Base-by-base conservation (phyloP, 805 yeast species). In the Lipomyces yamanashiensis region DNA sequence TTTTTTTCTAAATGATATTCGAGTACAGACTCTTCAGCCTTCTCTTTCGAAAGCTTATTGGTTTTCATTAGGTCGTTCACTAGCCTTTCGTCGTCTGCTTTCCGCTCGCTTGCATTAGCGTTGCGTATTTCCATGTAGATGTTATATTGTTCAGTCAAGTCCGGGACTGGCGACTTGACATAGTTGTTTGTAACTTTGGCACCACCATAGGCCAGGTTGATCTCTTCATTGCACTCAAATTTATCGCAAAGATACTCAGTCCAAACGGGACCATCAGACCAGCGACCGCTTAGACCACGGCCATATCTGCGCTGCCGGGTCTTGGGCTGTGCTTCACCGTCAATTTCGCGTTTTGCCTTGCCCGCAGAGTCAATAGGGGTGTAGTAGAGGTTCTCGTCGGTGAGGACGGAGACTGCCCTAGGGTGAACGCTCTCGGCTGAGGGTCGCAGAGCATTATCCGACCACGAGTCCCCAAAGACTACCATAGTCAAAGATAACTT, bases 401-500 rank as follows among this genome's bases (percentile, higher is more conserved):
- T 12, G 48, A 7, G 37, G 10, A 12, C 37, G 40, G 57, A 37
- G 19, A 12, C 19, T n/a, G 17, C 39, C 39, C 15, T 9, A n/a
- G 57, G 57, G 28, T 28, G 48, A 21, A 5, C 36, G 34, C 37
- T 23, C n/a, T 23, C 58, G 13, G 55, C 49, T 34, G 19, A 28
- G n/a, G 63, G 63, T 13, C 67, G 58, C 12, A 28, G 23, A 19
- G 57, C 68, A 55, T 66, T 64, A 49, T 63, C 69, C 15, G 69
- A 66, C 69, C 69, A 66, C 47, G 66, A 61, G 45, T 66, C 69
- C 34, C 69, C 69, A 39, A 66, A 66, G 12, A 60, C 66, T 37
- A 65, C 58, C 17, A 65, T 21, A 12, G 15, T 48, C 17, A 57
- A 57, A 43, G 52, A 6, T 33, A 34, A 50, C 17, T 21, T 37